Conservation (phyloP, 1,284 basidiomycete species). For the Cutaneotrichosporon sp. region DNA sequence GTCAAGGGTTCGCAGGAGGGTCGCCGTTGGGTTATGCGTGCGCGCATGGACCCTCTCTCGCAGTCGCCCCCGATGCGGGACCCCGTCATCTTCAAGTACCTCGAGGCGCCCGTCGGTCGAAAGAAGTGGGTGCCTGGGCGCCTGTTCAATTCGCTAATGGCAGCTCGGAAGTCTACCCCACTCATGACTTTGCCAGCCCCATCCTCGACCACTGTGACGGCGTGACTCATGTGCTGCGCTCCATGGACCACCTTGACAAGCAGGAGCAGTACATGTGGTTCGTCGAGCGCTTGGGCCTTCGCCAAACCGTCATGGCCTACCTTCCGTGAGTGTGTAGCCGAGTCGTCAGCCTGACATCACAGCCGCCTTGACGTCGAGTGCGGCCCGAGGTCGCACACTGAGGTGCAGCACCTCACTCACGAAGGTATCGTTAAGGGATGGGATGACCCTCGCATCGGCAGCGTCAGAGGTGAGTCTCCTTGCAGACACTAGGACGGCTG, state of each 20-base stretch:
- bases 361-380: constrained; percentile 2
- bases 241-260: background rate
- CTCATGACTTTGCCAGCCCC: constrained; percentile 4
- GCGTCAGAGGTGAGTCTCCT: background rate
- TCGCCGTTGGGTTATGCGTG: background rate
- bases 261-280: constrained; percentile 7
- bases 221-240: constrained; percentile 4
- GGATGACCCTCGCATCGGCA: constrained; percentile 8
- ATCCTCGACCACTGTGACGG: constrained; percentile 6
- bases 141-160: no score
- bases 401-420: background rate
- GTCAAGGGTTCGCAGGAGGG: background rate
- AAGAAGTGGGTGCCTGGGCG: background rate
- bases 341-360: background rate
- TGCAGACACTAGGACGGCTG: background rate
- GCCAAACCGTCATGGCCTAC: background rate
- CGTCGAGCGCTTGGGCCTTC: background rate
- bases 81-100: constrained; percentile 2
- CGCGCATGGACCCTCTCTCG: background rate
- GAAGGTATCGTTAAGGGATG: background rate
- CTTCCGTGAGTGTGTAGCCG: background rate
- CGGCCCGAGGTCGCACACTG: background rate
- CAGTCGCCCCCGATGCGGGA: background rate
- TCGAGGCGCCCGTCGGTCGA: background rate
- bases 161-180: constrained; percentile 2